Conservation (phyloP, 805 yeast genomes). For the Candida coquimbonensis region DNA sequence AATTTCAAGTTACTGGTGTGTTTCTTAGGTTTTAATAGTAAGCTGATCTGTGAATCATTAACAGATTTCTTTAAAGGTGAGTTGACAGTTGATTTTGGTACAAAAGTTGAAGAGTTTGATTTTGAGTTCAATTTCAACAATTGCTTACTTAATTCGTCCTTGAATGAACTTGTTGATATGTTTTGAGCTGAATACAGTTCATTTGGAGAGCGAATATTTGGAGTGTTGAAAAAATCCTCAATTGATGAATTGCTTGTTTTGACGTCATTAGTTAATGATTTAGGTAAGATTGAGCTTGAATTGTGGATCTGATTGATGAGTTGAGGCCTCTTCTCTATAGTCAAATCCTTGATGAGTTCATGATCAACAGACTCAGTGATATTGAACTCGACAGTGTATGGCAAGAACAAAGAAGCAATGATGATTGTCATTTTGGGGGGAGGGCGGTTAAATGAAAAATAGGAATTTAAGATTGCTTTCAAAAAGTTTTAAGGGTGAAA, state of each 20-base stretch:
- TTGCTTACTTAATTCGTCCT: constrained; percentile 7
- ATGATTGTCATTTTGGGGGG: constrained; percentile 48
- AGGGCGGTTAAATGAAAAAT: not conserved
- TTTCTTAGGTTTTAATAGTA: too few relatives aligned
- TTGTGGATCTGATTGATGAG: not conserved
- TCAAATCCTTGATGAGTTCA: constrained; percentile 27
- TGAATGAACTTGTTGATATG: constrained; percentile 1
- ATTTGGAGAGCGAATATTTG: not conserved
- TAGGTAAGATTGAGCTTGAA: constrained; percentile 15
- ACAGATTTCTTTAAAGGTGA: constrained; percentile 5
- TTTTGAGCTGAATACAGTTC: not conserved
- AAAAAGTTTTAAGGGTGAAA: not conserved
- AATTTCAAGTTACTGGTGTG: not conserved
- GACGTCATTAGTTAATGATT: constrained; percentile 9
- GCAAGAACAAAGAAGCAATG: constrained; percentile 68
- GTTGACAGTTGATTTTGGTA: constrained; percentile 37
- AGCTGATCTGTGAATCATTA: constrained; percentile 3
- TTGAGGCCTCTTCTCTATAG: constrained; percentile 6
- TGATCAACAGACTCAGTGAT: constrained; percentile 19
- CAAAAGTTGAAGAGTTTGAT: constrained; percentile 12
- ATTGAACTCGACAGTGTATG: constrained; percentile 62
- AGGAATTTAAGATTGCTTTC: not conserved
- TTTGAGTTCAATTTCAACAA: constrained; percentile 6
- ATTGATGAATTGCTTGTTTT: constrained; percentile 16
- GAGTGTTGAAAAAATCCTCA: constrained; percentile 21